These are phyloP conservation scores for Colletotrichum incanum DNA, from an alignment of 2,329 filamentous ascomycete species.

Conservation along the genomic window DNA sequence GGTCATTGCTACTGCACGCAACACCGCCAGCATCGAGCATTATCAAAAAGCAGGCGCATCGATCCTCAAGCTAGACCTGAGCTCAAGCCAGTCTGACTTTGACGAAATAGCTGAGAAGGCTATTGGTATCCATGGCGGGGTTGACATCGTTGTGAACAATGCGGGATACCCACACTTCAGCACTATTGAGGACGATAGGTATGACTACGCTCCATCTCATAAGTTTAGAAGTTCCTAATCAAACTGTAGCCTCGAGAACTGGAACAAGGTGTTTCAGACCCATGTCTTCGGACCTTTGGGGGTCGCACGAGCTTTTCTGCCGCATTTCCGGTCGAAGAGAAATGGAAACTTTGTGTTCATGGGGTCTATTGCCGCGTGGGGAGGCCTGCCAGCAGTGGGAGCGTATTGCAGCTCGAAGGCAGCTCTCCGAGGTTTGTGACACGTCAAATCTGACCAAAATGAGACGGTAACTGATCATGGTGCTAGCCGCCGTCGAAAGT, in stretches of 20 bases:
- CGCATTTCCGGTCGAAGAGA: conserved; percentile 50
- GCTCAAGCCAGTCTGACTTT: conserved; percentile 2
- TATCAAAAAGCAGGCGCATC: conserved; percentile 46
- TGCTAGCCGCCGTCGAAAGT: conserved; percentile 49
- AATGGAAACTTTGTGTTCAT: conserved; percentile 53
- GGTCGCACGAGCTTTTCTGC: conserved; percentile 53
- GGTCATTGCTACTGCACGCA: conserved; percentile 60
- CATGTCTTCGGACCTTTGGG: conserved; percentile 58
- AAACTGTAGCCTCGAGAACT: background rate
- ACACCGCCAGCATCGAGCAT: conserved; percentile 53
- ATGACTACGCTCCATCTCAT: conserved; percentile 7
- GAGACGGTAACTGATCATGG: background rate
- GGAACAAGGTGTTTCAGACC: conserved; percentile 47
- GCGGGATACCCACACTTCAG: conserved; percentile 53
- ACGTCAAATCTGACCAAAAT: background rate
- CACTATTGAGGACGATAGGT: conserved; percentile 50
- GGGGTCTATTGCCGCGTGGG: conserved; percentile 55
- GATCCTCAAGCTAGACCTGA: conserved; percentile 16
- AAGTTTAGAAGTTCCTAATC: background rate
- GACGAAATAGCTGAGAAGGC: background rate
- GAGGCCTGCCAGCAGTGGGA: conserved; percentile 49
- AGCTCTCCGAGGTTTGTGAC: conserved; percentile 49
- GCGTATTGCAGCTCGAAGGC: conserved; percentile 53
- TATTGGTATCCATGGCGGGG: conserved; percentile 44
- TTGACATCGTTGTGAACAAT: conserved; percentile 58